Conservation (phyloP, 768 basidiomycete species). For the Cystobasidium tubakii region DNA sequence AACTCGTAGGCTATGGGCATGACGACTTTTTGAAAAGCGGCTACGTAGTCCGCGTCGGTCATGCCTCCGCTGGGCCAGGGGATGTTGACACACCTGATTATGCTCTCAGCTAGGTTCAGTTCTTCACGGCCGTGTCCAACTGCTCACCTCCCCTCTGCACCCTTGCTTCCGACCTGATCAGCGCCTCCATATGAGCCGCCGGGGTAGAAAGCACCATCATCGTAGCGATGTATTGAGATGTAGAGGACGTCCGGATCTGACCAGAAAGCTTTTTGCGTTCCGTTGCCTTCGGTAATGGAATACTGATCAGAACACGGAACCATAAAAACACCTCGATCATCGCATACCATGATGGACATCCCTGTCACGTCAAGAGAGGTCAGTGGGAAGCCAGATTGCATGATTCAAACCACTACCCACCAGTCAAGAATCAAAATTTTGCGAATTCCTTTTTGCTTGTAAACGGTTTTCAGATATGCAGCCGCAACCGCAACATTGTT, state of each 20-base stretch:
- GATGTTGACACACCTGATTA: slow-evolving; percentile 77
- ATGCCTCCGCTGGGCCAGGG: slow-evolving; percentile 86
- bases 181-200: slow-evolving; percentile 82
- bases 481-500: slow-evolving; percentile 95
- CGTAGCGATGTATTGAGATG: slow-evolving; percentile 90
- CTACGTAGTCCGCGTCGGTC: slow-evolving; percentile 85
- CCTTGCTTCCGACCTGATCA: slow-evolving; percentile 76
- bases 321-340: too few relatives aligned
- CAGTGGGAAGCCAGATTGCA: not conserved
- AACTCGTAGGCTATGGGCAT: slow-evolving; percentile 98
- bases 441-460: slow-evolving; percentile 57
- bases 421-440: slow-evolving; percentile 90
- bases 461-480: slow-evolving; percentile 64
- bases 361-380: slow-evolving; percentile 54
- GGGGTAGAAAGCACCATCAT: slow-evolving; percentile 85
- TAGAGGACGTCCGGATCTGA: slow-evolving; percentile 87
- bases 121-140: not conserved
- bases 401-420: slow-evolving; percentile 54
- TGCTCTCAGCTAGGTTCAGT: slow-evolving; percentile 5
- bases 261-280: slow-evolving; percentile 91
- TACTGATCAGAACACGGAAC: too few relatives aligned
- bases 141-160: slow-evolving; percentile 63
- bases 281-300: slow-evolving; percentile 69
- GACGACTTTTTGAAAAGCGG: slow-evolving; percentile 89
- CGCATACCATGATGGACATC: slow-evolving; percentile 97